phyloP scores from a whole-genome alignment of 2,329 filamentous ascomycete genomes.

The Alternaria dauci region DNA sequence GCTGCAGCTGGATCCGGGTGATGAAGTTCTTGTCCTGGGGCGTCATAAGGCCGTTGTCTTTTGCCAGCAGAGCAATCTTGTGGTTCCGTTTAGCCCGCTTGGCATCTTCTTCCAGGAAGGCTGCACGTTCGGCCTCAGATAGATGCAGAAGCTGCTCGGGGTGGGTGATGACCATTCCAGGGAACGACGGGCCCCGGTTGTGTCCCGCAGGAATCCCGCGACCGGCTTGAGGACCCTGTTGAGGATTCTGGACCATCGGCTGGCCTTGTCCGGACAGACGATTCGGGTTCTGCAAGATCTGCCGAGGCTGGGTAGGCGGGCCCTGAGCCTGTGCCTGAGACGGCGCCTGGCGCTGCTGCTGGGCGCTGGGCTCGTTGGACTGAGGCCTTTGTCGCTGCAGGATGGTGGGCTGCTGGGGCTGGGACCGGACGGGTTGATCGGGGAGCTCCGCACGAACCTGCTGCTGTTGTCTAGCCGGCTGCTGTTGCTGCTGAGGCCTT shows the following conservation, averaged over 20 bases:
- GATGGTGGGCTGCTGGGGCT: slow-evolving; percentile 45
- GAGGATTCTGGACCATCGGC: slow-evolving; percentile 44
- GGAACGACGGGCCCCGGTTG: slow-evolving; percentile 59
- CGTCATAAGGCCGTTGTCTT: slow-evolving; percentile 97
- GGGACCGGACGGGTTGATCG: slow-evolving; percentile 41
- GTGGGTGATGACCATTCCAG: slow-evolving; percentile 66
- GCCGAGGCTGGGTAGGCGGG: slow-evolving; percentile 63
- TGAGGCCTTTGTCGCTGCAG: slow-evolving; percentile 47
- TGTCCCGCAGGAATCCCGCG: slow-evolving; percentile 48
- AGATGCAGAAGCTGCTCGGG: slow-evolving; percentile 78
- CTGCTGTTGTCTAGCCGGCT: slow-evolving; percentile 46
- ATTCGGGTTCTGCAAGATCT: slow-evolving; percentile 83
- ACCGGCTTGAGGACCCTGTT: slow-evolving; percentile 36
- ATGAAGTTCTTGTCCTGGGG: slow-evolving; percentile 99
- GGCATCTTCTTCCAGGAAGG: slow-evolving; percentile 88
- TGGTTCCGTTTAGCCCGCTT: slow-evolving; percentile 97
- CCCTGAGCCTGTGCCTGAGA: slow-evolving; percentile 52
- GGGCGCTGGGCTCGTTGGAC: slow-evolving; percentile 28
- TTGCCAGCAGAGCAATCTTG: slow-evolving; percentile 93
- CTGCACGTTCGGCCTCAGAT: slow-evolving; percentile 82
- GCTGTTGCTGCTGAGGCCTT: slow-evolving; percentile 54
- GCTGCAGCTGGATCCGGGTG: slow-evolving; percentile 95
- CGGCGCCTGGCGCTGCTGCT: slow-evolving; percentile 38
- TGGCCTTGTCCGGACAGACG: slow-evolving; percentile 61
- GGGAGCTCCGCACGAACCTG: slow-evolving; percentile 57